Percentiles rank a stretch among this genome's conserved stretches.
Evolutionary conservation across 495 filamentous ascomycete species (phyloP).

Genomic region (Gamarada debralockiae): DNA sequence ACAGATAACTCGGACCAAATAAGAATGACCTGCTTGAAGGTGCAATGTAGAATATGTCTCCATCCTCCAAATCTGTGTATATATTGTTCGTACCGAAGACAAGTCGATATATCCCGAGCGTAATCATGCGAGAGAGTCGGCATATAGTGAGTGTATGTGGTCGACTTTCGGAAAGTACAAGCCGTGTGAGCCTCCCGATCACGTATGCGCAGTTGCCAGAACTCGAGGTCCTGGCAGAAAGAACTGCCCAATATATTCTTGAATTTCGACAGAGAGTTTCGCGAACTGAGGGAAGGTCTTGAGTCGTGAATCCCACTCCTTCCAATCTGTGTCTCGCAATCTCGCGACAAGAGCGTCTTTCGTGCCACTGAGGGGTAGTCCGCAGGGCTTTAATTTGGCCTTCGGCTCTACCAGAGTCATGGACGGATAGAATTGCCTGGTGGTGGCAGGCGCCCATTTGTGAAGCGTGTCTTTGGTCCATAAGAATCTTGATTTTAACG

Average conservation of each 20-base stretch:
- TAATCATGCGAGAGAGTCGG: not conserved
- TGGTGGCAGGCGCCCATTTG: too few species aligned
- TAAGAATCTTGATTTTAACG: too few species aligned
- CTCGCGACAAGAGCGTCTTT: too few species aligned
- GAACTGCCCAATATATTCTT: constrained; percentile 1
- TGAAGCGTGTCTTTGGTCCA: too few species aligned
- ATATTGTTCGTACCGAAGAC: constrained; percentile 3
- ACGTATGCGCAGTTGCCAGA: not conserved
- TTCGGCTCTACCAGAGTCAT: too few species aligned
- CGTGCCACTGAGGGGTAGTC: too few species aligned
- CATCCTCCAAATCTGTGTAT: not conserved
- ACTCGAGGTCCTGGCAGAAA: constrained; percentile 1
- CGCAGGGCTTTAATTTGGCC: too few species aligned
- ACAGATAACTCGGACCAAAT: too few species aligned
- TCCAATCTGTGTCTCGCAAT: too few species aligned
- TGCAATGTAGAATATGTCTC: not conserved
- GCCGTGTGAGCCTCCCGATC: not conserved
- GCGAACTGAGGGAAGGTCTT: constrained; percentile 1
- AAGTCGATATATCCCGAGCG: constrained; percentile 5
- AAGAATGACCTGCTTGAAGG: not conserved
- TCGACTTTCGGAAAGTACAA: not conserved
- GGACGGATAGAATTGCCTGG: too few species aligned
- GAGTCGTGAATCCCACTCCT: too few species aligned
- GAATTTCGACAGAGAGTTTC: not conserved
- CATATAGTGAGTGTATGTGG: not conserved